A percentile compares a stretch with the other conserved stretches of the same genome.
Evolutionary conservation across 768 basidiomycete species (phyloP).

Genomic region (Lactarius deliciosus): DNA sequence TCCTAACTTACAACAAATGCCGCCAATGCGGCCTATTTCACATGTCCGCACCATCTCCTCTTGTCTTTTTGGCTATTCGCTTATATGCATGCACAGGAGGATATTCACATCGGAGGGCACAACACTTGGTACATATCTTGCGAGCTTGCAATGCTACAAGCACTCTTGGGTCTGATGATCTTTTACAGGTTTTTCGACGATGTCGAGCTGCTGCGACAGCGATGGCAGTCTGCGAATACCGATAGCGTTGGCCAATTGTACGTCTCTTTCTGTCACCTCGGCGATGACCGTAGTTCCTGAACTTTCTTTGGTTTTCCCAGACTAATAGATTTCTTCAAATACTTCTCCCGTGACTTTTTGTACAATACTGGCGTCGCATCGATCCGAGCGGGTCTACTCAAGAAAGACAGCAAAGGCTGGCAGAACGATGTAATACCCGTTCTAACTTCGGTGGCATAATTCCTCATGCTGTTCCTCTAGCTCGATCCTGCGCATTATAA

Average conservation of each 20-base stretch:
- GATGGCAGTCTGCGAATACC: slow-evolving; percentile 92
- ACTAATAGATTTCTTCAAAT: slow-evolving; percentile 96
- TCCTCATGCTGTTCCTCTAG: slow-evolving; percentile 17
- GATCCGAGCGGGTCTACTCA: slow-evolving; percentile 83
- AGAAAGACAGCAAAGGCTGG: slow-evolving; percentile 95
- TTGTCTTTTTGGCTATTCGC: slow-evolving; percentile 12
- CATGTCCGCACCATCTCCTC: slow-evolving; percentile 45
- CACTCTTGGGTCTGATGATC: background rate
- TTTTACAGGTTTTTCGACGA: slow-evolving; percentile 90
- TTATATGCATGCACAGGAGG: slow-evolving; percentile 51
- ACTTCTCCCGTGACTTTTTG: slow-evolving; percentile 89
- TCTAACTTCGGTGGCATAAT: background rate
- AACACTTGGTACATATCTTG: slow-evolving; percentile 62
- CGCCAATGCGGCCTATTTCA: slow-evolving; percentile 83
- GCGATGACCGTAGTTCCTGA: slow-evolving; percentile 15
- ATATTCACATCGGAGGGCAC: slow-evolving; percentile 74
- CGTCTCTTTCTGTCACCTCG: slow-evolving; percentile 34
- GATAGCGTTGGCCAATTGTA: slow-evolving; percentile 93
- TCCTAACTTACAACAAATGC: slow-evolving; percentile 94
- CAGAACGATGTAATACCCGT: slow-evolving; percentile 58
- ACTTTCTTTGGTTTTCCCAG: slow-evolving; percentile 44
- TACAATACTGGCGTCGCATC: slow-evolving; percentile 92
- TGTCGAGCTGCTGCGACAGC: slow-evolving; percentile 84
- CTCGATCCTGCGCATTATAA: slow-evolving; percentile 47
- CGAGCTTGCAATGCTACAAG: background rate